Evolutionary conservation across 2,329 filamentous ascomycete species (phyloP), one percentile per base, ranked within the genome.

Genomic region (Ascochyta rabiei): DNA sequence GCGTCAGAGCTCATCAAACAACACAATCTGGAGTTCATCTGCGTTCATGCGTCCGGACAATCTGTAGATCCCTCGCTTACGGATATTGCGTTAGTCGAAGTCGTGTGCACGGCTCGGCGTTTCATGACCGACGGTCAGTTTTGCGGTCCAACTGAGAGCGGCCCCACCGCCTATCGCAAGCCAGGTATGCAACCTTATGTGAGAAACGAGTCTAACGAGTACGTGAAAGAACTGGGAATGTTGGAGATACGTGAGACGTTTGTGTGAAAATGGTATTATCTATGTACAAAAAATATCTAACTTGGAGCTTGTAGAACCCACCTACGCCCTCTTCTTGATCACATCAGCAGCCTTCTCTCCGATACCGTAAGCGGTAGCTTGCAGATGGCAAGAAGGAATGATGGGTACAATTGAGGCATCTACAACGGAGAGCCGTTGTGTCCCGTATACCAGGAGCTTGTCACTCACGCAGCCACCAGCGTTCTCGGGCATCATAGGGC

Each of bases 291-390:
- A 38, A 38, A n/a, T 9, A 8, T 35, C 7, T 19, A 31, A n/a
- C 10, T 15, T 13, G 3, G 10, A 15, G 21, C 13, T 26, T 28
- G n/a, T 6, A 5, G 1, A n/a, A 10, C n/a, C 33, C 4, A 9
- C 19, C 47, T 56, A 56, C 3, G 30, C 23, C 48, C 66, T 68
- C 3, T 45, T 45, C 59, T 70, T 71, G 52, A 73, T 69, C 2
- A 72, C 57, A 60, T 68, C 71, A 12, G 70, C 69, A 40, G 70
- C 71, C 62, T 71, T 74, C 64, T 73, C 71, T 13, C 62, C 69
- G 44, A 74, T 60, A 19, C 61, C 70, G 48, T 74, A 74, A 48
- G 68, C 63, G 19, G 67, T 70, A 21, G 69, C 65, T 51, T 71
- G 68, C n/a, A 69, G 53, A 60, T 68, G 66, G 46, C 59, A 61